phyloP scores from a whole-genome alignment of 2,329 filamentous ascomycete genomes.

The Bipolaris oryzae region DNA sequence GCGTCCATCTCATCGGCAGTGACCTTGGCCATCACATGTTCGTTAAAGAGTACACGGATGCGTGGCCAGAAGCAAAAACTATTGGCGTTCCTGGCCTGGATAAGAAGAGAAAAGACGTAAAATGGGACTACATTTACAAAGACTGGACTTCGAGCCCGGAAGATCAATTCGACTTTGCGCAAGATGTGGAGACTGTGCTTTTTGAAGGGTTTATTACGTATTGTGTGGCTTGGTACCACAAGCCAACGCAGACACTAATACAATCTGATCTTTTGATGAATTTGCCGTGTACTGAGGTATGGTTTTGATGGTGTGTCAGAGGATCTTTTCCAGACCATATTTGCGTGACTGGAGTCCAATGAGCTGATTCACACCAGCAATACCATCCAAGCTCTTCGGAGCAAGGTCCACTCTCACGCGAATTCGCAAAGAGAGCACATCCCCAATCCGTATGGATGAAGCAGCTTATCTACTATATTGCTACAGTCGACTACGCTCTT shows the following conservation, averaged over 20 bases:
- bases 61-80: conserved; percentile 19
- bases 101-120: conserved; percentile 18
- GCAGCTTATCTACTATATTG: conserved; percentile 20
- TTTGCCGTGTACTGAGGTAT: conserved; percentile 21
- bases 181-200: conserved; percentile 21
- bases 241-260: conserved; percentile 18
- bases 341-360: too few species aligned
- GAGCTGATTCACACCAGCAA: conserved; percentile 12
- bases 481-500: conserved; percentile 14
- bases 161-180: conserved; percentile 19
- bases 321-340: too few species aligned
- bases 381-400: conserved; percentile 18
- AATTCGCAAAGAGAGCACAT: conserved; percentile 21
- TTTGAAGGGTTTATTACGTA: conserved; percentile 27
- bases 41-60: conserved; percentile 8
- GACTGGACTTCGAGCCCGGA: conserved; percentile 19
- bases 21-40: conserved; percentile 25
- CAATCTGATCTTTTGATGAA: conserved; percentile 26
- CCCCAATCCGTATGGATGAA: conserved; percentile 23
- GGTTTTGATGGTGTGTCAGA: background rate
- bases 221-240: conserved; percentile 25
- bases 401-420: conserved; percentile 11
- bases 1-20: conserved; percentile 19
- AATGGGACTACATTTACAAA: conserved; percentile 19
- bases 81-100: conserved; percentile 21